phyloP scores from a whole-genome alignment of 345 rosid species.

The Ricinus communis region DNA sequence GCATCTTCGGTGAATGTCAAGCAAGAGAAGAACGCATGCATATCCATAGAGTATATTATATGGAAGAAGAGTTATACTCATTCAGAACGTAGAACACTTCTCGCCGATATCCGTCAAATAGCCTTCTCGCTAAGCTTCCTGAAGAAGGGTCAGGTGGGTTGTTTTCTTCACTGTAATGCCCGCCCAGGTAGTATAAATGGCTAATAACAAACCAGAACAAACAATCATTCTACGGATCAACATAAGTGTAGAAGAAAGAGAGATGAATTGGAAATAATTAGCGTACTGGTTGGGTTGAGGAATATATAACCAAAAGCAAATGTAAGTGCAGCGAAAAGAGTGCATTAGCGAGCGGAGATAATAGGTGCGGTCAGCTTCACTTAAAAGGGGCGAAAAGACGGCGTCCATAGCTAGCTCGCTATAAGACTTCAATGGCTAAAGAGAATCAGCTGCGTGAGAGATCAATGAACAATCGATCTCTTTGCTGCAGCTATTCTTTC shows the following conservation, averaged over 20 bases:
- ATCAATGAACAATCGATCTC: background rate
- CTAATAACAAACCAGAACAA: constrained; percentile 34
- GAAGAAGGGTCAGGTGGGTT: constrained; percentile 45
- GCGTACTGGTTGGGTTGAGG: constrained; percentile 47
- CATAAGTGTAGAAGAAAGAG: background rate
- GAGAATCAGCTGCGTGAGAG: background rate
- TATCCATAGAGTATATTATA: too few species aligned
- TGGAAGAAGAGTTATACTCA: constrained; percentile 33
- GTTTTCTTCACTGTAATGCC: constrained; percentile 45
- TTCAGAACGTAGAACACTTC: constrained; percentile 32
- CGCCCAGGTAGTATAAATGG: constrained; percentile 50
- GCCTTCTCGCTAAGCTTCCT: constrained; percentile 38
- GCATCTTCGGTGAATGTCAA: background rate
- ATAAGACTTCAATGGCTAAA: too few species aligned
- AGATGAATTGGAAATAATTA: background rate
- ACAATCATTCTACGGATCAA: background rate
- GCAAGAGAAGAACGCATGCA: background rate
- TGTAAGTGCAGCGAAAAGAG: constrained; percentile 49
- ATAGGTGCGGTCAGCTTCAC: constrained; percentile 38
- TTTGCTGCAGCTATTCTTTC: background rate
- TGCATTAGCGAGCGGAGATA: constrained; percentile 49
- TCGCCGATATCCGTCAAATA: constrained; percentile 51
- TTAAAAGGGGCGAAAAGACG: constrained; percentile 36
- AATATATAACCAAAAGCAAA: constrained; percentile 61
- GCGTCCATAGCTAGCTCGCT: constrained; percentile 60